Evolutionary conservation across 805 yeast species (phyloP), one percentile per base, ranked within the genome.

Genomic region (Candida lessepsii): DNA sequence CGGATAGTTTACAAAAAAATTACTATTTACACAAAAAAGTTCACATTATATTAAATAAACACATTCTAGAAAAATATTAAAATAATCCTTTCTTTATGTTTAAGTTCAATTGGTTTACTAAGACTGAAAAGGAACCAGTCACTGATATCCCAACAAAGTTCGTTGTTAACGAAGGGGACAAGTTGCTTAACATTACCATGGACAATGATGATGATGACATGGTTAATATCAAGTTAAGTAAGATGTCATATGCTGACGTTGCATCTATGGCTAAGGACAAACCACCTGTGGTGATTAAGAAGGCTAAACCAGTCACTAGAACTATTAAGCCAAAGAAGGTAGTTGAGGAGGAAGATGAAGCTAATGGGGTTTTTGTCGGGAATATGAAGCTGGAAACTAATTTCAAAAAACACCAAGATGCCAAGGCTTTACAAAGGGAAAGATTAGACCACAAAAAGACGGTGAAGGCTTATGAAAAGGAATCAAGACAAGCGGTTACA

Each of bases 261-360:
- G 42, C 42, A 23, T 26, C 23, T 2, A 18, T 39, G 25, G 6
- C 32, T 5, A 34, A 34, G n/a, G 37, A 34, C 7, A 56, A 65
- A 2, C 86, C 93, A 1, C 76, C n/a, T n/a, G n/a, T n/a, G n/a
- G n/a, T n/a, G n/a, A 3, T 5, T 25, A 6, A n/a, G 8, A 14
- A 15, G 8, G 23, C 13, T 14, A 32, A 32, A 14, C 26, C 20
- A 5, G 27, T 32, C 14, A 5, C 21, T n/a, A 32, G 23, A 11
- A 14, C 18, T 3, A 24, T 30, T 23, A 30, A 30, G 19, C 15
- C 25, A 21, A 32, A 13, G 3, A 10, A 14, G 9, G 29, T 14
- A 14, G 5, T 19, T 9, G 35, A 28, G 15, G 38, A 33, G 6
- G 38, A 29, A 10, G 39, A 30, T 20, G 39, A 46, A 15, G 32